Percentiles rank a stretch among this genome's conserved stretches.
These are phyloP conservation scores for Apodospora peruviana DNA, from an alignment of 495 filamentous ascomycete genomes.

Conservation along the genomic window DNA sequence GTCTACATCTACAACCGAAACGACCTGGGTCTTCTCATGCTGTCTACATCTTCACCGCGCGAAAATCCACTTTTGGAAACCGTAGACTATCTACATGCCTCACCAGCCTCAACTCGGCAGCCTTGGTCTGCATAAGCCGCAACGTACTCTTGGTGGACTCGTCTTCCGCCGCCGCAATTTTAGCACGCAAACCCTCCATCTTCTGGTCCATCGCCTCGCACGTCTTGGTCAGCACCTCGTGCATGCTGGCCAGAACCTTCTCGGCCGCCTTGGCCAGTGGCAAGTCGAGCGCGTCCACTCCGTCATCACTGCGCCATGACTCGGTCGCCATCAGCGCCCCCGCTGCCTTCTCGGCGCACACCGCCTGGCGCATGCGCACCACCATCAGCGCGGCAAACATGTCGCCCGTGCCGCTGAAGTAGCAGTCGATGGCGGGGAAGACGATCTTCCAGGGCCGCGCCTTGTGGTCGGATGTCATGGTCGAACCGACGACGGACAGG, in stretches of 20 bases:
- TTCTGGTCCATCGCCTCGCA: slow-evolving; percentile 51
- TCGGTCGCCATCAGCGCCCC: slow-evolving; percentile 39
- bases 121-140: slow-evolving; percentile 64
- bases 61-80: slow-evolving; percentile 55
- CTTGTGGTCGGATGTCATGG: slow-evolving; percentile 53
- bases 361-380: slow-evolving; percentile 82
- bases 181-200: slow-evolving; percentile 26
- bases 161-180: slow-evolving; percentile 17
- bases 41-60: slow-evolving; percentile 45
- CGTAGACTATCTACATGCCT: slow-evolving; percentile 62
- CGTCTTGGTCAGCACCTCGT: slow-evolving; percentile 74
- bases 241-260: slow-evolving; percentile 92
- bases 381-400: slow-evolving; percentile 95
- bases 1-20: no score
- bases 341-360: slow-evolving; percentile 34
- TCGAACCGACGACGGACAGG: slow-evolving; percentile 75
- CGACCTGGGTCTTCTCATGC: background rate
- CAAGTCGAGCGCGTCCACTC: slow-evolving; percentile 60
- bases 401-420: slow-evolving; percentile 93
- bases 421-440: slow-evolving; percentile 80
- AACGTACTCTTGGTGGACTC: slow-evolving; percentile 53
- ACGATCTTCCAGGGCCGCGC: slow-evolving; percentile 78
- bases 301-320: slow-evolving; percentile 66
- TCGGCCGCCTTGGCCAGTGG: slow-evolving; percentile 78
- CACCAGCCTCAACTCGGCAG: slow-evolving; percentile 74